Evolutionary conservation across 2,329 filamentous ascomycete genomes (phyloP).

Genomic region (Albifimbria verrucaria): DNA sequence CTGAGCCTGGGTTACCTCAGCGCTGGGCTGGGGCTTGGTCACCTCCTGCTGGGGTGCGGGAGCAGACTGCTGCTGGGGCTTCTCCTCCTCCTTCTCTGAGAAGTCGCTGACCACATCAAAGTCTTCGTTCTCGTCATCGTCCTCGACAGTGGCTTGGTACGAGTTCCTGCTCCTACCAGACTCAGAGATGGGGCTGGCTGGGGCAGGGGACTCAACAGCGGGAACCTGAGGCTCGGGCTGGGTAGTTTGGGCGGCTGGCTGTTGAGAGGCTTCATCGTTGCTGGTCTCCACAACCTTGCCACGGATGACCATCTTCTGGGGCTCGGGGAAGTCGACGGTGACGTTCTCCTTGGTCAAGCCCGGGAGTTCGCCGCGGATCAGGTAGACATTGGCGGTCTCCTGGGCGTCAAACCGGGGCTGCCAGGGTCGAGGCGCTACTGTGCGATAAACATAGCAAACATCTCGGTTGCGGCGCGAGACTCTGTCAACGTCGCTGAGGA

Average conservation of each 20-base stretch:
- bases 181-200: constrained; percentile 36
- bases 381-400: constrained; percentile 65
- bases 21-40: neutral
- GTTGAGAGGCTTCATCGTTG: neutral
- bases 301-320: constrained; percentile 67
- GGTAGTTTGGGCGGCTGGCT: constrained; percentile 49
- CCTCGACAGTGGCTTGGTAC: constrained; percentile 64
- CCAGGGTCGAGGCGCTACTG: constrained; percentile 49
- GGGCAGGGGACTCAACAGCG: constrained; percentile 45
- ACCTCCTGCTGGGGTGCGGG: neutral
- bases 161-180: constrained; percentile 34
- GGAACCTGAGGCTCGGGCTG: constrained; percentile 52
- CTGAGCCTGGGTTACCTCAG: neutral
- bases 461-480: constrained; percentile 34
- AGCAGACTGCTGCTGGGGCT: constrained; percentile 24
- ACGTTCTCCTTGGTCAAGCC: constrained; percentile 72
- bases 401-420: constrained; percentile 75
- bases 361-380: constrained; percentile 77
- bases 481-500: constrained; percentile 61
- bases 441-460: constrained; percentile 7
- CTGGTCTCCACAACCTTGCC: constrained; percentile 43
- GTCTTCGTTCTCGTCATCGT: constrained; percentile 40
- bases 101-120: constrained; percentile 17
- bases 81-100: constrained; percentile 14
- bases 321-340: constrained; percentile 74